These are phyloP conservation scores for Smittium mucronatum DNA, from an alignment of 371 early-diverging fungal genomes.

Conservation along the genomic window DNA sequence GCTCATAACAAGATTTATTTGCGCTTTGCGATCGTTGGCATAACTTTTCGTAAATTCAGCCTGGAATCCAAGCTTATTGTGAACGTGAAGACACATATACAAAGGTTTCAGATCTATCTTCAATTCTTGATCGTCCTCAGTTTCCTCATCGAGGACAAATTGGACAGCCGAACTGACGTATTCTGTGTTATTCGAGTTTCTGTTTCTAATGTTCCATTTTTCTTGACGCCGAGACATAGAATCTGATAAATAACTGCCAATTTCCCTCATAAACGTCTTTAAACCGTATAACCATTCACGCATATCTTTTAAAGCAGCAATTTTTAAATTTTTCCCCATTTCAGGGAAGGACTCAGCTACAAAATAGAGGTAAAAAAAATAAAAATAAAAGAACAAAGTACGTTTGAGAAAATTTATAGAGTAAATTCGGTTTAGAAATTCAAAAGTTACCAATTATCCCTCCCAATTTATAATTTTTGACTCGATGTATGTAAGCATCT, in stretches of 20 bases:
- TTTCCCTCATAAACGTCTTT: conserved; percentile 65
- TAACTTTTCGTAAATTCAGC: conserved; percentile 76
- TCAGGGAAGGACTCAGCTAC: conserved; percentile 54
- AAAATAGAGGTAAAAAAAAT: background rate
- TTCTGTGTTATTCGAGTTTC: conserved; percentile 22
- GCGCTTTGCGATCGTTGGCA: conserved; percentile 74
- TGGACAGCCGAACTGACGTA: conserved; percentile 74
- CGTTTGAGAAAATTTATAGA: conserved; percentile 9
- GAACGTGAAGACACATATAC: conserved; percentile 89
- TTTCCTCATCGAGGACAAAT: conserved; percentile 72
- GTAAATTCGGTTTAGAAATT: background rate
- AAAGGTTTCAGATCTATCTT: conserved; percentile 85
- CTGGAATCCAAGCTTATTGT: conserved; percentile 76
- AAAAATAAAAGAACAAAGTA: background rate
- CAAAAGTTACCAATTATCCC: conserved; percentile 2
- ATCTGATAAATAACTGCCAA: conserved; percentile 74
- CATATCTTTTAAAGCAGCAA: conserved; percentile 69
- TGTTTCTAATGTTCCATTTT: conserved; percentile 25
- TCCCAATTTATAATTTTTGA: conserved; percentile 12
- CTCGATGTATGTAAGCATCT: conserved; percentile 12
- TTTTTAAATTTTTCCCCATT: conserved; percentile 69
- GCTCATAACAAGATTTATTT: conserved; percentile 19
- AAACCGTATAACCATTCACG: conserved; percentile 80
- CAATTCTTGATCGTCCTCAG: conserved; percentile 55
- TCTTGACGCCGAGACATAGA: conserved; percentile 56